Conservation (phyloP, 2,329 filamentous ascomycete genomes). For the Penicillium sp. region DNA sequence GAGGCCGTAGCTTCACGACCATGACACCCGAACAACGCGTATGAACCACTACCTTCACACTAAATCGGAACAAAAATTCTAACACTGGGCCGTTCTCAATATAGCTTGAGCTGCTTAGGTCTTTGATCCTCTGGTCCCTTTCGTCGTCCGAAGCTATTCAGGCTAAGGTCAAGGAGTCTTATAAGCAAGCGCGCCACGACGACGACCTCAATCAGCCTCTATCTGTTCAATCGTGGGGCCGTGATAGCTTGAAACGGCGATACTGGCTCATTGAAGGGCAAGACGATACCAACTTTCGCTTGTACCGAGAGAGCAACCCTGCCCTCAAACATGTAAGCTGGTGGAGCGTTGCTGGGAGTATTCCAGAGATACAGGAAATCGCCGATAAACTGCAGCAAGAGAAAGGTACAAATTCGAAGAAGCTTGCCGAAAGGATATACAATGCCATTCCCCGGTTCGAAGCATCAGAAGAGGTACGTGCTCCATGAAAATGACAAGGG, state of each 20-base stretch:
- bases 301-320: conserved; percentile 92
- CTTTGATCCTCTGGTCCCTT: conserved; percentile 83
- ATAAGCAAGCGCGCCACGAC: conserved; percentile 82
- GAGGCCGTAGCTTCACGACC: conserved; percentile 74
- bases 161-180: conserved; percentile 77
- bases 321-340: conserved; percentile 75
- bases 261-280: conserved; percentile 94
- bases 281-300: conserved; percentile 89
- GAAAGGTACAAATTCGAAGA: conserved; percentile 76
- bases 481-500: neutral
- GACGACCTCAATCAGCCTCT: conserved; percentile 79
- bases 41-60: conserved; percentile 32
- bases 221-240: conserved; percentile 87
- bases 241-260: conserved; percentile 83
- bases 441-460: conserved; percentile 87
- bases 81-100: conserved; percentile 3
- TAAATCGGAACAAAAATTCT: neutral
- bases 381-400: conserved; percentile 78
- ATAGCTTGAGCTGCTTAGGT: conserved; percentile 79
- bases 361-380: conserved; percentile 77
- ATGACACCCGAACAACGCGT: conserved; percentile 83
- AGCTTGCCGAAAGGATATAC: conserved; percentile 73
- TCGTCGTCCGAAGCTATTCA: conserved; percentile 83
- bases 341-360: conserved; percentile 89
- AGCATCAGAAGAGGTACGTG: conserved; percentile 78